Evolutionary conservation across 805 yeast genomes (phyloP).

Genomic region (Martiniozyma abietophila): DNA sequence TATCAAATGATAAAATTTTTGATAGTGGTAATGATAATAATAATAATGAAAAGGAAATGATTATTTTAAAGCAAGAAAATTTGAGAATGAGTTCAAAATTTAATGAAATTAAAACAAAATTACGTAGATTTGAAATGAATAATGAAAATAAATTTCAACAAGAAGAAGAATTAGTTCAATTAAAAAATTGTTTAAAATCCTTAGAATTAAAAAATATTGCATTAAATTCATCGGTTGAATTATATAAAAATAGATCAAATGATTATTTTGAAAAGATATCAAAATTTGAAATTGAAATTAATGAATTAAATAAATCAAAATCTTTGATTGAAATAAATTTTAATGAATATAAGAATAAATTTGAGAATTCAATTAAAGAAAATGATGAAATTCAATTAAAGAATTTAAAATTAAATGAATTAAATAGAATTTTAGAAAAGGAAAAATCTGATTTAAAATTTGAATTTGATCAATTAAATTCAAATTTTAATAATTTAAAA

Average conservation of each 20-base stretch:
- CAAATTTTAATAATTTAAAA: conserved; percentile 39
- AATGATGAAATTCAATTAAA: conserved; percentile 43
- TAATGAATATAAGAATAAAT: conserved; percentile 37
- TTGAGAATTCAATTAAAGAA: conserved; percentile 44
- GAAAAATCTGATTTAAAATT: conserved; percentile 47
- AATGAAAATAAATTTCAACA: conserved; percentile 23
- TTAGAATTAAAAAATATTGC: conserved; percentile 48
- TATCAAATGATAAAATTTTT: conserved; percentile 23
- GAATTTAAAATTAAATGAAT: conserved; percentile 42
- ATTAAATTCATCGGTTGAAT: conserved; percentile 41
- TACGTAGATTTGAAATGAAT: conserved; percentile 23
- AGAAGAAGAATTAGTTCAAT: conserved; percentile 31
- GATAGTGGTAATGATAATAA: conserved; percentile 27
- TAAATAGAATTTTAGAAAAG: conserved; percentile 44
- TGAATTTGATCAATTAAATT: conserved; percentile 41
- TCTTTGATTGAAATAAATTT: conserved; percentile 43
- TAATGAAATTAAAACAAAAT: conserved; percentile 28
- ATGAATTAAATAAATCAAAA: conserved; percentile 55
- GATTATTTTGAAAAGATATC: conserved; percentile 67
- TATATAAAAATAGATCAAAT: conserved; percentile 66
- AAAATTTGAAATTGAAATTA: conserved; percentile 65
- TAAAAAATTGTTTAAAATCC: conserved; percentile 50
- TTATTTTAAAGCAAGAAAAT: conserved; percentile 25
- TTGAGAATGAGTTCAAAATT: conserved; percentile 27
- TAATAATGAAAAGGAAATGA: conserved; percentile 18